Evolutionary conservation across 257 asterid genomes (phyloP).

Genomic region (Fraxinus quadrangulata): DNA sequence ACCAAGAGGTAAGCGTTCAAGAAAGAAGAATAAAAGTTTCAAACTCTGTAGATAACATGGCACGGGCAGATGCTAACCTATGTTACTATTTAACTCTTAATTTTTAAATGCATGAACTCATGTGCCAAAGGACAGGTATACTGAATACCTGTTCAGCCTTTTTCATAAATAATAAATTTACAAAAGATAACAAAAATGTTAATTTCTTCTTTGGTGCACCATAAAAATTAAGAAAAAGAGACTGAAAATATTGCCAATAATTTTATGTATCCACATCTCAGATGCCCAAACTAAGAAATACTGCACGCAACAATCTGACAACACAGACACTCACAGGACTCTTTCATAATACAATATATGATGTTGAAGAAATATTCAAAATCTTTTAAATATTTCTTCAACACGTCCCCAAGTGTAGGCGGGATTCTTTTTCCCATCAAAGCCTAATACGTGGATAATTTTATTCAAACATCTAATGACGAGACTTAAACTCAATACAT

Average conservation of each 20-base stretch:
- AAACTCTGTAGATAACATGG: not conserved
- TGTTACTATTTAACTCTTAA: not conserved
- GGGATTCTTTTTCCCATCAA: too few relatives aligned
- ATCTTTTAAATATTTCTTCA: too few relatives aligned
- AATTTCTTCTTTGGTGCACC: not conserved
- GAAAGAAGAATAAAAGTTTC: not conserved
- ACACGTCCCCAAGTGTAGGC: too few relatives aligned
- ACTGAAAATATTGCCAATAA: not conserved
- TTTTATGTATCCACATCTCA: not conserved
- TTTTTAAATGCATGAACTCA: not conserved
- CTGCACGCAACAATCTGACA: not conserved
- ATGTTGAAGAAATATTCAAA: too few relatives aligned
- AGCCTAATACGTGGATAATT: too few relatives aligned
- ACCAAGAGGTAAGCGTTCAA: not conserved
- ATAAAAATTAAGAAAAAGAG: not conserved
- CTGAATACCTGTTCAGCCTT: not conserved
- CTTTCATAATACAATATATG: not conserved
- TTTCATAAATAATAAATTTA: not conserved
- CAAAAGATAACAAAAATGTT: not conserved
- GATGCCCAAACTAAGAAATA: not conserved
- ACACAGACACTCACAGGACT: not conserved
- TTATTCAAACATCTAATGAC: too few relatives aligned
- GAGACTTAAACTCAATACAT: too few relatives aligned
- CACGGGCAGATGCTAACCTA: not conserved
- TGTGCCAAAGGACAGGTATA: not conserved